These are phyloP conservation scores for Odonthalia washingtoniensis DNA, from an alignment of 31 red algal genomes.

Conservation along the genomic window DNA sequence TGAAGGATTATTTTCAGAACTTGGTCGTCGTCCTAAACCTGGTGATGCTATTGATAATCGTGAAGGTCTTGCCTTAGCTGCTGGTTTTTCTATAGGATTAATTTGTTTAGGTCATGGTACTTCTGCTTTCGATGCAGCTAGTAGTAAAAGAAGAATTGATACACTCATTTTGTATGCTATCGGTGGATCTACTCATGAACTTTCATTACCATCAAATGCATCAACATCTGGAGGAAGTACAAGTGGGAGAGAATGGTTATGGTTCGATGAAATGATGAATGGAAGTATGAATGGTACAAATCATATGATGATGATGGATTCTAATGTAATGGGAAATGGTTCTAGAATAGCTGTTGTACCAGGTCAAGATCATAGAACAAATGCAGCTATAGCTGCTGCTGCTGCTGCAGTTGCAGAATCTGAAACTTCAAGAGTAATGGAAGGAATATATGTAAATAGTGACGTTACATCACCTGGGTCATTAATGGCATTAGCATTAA, in stretches of 20 bases:
- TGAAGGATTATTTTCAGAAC: conserved; percentile 89
- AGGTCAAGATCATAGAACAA: conserved; percentile 25
- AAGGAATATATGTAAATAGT: conserved; percentile 69
- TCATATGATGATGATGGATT: no score
- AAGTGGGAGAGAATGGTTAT: no score
- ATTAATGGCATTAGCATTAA: conserved; percentile 80
- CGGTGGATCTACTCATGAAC: conserved; percentile 58
- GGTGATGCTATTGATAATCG: conserved; percentile 79
- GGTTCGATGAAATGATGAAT: no score
- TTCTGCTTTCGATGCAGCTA: conserved; percentile 65
- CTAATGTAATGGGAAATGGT: conserved; percentile 26
- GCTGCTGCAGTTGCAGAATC: conserved; percentile 56
- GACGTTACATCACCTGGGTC: conserved; percentile 88
- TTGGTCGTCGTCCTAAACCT: conserved; percentile 70
- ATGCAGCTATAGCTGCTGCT: no score
- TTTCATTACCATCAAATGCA: not conserved
- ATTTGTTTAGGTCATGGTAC: conserved; percentile 83
- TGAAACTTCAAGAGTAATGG: conserved; percentile 76
- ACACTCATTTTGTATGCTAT: conserved; percentile 71
- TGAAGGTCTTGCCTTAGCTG: conserved; percentile 83
- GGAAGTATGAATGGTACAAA: no score
- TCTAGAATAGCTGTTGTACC: conserved; percentile 2
- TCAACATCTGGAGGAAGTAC: no score
- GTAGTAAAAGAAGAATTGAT: conserved; percentile 61
- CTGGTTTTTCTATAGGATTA: conserved; percentile 88